Evolutionary conservation across 2,329 filamentous ascomycete species (phyloP), one percentile per base, ranked within the genome.

Genomic region (Coniochaeta sp.): DNA sequence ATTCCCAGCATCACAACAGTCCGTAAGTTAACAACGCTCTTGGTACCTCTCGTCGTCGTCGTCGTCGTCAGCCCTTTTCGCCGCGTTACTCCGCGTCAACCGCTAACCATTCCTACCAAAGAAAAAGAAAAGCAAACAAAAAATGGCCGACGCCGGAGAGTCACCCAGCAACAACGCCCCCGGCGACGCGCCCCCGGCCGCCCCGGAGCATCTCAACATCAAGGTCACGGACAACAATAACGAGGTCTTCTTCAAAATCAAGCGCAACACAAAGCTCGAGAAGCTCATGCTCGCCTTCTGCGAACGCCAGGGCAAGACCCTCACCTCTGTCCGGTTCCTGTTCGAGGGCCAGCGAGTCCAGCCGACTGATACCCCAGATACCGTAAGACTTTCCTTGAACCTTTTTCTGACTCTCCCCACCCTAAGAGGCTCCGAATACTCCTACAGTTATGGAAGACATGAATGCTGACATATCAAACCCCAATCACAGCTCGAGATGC

Each of bases 181-280:
- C 47, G 73, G 73, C 64, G 73, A 74, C 59, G 69, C 67, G 58
- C 72, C 77, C 59, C 4, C 28, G 1, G 74, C 74, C 28, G 74
- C 80, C 60, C 79, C 79, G 33, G 93, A 98, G 77, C 95, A 99
- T 76, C 81, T 99, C 6, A 99, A 99, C 79, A 98, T 99, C 79
- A 99, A 99, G 75, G 95, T 99, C 16, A 98, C 95, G 0, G 95
- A 99, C 69, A 97, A 96, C 79, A 97, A 97, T 80, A 99, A 99
- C 74, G 95, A 99, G 74, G 93, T 99, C 69, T 99, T 98, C 76
- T 99, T 99, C 82, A 99, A 99, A 82, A 99, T 99, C 80, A 99
- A 99, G 88, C 86, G 93, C 40, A 92, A 89, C 24, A 99, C 95
- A 1, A 90, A 92, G 74, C 85, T 99, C 1, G 95, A 96, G 79